Evolutionary conservation across 176 grass and related monocot species (phyloP).

Genomic region (Oropetium thomaeum): DNA sequence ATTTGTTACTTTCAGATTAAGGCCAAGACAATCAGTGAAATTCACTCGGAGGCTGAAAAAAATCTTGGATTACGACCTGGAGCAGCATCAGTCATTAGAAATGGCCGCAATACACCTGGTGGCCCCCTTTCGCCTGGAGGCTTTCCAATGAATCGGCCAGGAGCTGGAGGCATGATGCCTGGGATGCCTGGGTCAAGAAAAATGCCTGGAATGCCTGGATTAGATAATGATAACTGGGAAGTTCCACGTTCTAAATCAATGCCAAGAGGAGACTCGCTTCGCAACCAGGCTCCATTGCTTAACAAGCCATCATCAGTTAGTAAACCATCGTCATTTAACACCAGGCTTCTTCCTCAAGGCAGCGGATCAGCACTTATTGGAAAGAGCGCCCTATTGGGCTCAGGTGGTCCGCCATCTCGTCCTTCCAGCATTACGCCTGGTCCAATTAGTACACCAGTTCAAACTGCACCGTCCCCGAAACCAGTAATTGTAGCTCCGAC

Average conservation of each 20-base stretch:
- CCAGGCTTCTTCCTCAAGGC: constrained; percentile 76
- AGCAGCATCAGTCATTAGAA: constrained; percentile 58
- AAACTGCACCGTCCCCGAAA: constrained; percentile 43
- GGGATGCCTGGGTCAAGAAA: constrained; percentile 94
- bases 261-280: constrained; percentile 55
- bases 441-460: constrained; percentile 23
- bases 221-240: constrained; percentile 93
- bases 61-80: constrained; percentile 75
- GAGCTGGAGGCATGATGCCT: constrained; percentile 95
- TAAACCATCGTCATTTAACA: constrained; percentile 51
- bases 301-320: constrained; percentile 38
- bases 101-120: constrained; percentile 50
- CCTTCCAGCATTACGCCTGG: constrained; percentile 30
- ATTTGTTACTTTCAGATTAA: constrained; percentile 60
- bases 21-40: constrained; percentile 89
- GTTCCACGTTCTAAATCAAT: constrained; percentile 80
- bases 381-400: constrained; percentile 70
- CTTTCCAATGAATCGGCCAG: constrained; percentile 59
- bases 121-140: constrained; percentile 64
- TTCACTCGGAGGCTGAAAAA: constrained; percentile 85
- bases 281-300: constrained; percentile 36
- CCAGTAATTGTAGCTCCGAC: constrained; percentile 37
- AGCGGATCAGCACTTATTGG: constrained; percentile 59
- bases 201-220: constrained; percentile 97
- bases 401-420: constrained; percentile 34